A percentile compares a stretch with the other conserved stretches of the same genome.
Conservation (phyloP, 2,329 filamentous ascomycete genomes). For the Botrytis squamosa region DNA sequence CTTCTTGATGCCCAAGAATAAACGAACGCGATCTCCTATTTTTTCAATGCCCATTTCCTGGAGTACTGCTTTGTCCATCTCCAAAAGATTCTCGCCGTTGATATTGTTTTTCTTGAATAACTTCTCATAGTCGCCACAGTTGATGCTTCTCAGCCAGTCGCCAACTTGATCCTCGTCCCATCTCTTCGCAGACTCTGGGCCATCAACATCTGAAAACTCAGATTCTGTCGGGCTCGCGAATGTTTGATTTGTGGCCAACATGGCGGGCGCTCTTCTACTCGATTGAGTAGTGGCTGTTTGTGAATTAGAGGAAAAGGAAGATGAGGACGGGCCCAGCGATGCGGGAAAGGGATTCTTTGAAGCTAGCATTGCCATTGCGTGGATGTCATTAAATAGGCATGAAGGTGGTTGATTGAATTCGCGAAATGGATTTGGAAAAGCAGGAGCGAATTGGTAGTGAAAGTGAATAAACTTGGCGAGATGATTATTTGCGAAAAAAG, state of each 20-base stretch:
- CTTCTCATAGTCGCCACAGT: constrained; percentile 90
- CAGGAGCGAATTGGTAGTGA: constrained; percentile 6
- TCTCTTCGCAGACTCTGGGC: constrained; percentile 71
- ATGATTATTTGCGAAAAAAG: neutral
- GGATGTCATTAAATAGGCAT: constrained; percentile 32
- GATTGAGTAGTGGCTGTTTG: constrained; percentile 52
- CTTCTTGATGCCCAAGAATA: constrained; percentile 83
- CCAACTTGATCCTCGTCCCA: constrained; percentile 93
- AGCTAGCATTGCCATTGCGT: constrained; percentile 72
- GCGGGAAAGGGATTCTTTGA: constrained; percentile 70
- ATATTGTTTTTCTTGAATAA: constrained; percentile 91
- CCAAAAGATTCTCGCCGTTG: constrained; percentile 92
- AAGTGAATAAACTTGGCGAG: neutral
- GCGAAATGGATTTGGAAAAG: neutral
- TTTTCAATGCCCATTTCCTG: constrained; percentile 99
- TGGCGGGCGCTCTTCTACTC: constrained; percentile 52
- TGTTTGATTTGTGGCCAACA: constrained; percentile 51
- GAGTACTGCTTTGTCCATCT: constrained; percentile 93
- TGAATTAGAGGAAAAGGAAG: constrained; percentile 48
- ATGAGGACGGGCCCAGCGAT: constrained; percentile 49
- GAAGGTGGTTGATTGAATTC: constrained; percentile 19
- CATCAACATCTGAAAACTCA: constrained; percentile 83
- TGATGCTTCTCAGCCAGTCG: constrained; percentile 87
- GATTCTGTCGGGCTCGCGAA: constrained; percentile 84
- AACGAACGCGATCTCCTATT: constrained; percentile 90